Percentiles rank a stretch among this genome's conserved stretches.
Evolutionary conservation across 2,329 filamentous ascomycete species (phyloP).

Genomic region (Aspergillus spinulosporus): DNA sequence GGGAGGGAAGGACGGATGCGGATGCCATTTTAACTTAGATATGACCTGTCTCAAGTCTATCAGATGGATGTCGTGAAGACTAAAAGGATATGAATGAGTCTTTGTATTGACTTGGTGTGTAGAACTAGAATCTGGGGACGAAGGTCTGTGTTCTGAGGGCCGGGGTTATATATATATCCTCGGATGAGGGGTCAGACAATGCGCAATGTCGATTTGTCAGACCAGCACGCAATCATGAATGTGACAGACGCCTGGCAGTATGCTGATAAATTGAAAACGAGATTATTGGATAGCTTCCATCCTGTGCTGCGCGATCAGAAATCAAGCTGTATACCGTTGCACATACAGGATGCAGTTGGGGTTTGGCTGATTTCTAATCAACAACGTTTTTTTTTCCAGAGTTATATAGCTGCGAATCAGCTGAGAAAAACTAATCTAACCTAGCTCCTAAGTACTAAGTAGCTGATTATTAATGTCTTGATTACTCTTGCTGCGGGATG

Average conservation of each 20-base stretch:
- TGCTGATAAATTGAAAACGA: conserved; percentile 33
- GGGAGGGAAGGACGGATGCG: conserved; percentile 29
- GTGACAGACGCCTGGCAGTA: conserved; percentile 19
- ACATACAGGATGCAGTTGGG: not conserved
- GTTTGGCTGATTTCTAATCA: conserved; percentile 6
- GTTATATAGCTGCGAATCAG: not conserved
- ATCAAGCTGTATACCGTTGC: not conserved
- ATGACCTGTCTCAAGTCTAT: not conserved
- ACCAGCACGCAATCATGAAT: conserved; percentile 34
- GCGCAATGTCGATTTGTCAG: conserved; percentile 31
- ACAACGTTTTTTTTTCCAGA: too few relatives aligned
- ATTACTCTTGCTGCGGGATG: too few relatives aligned
- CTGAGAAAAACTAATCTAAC: too few relatives aligned
- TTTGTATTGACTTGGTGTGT: too few relatives aligned
- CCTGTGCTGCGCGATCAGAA: not conserved
- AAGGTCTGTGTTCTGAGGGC: not conserved
- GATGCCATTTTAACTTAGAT: conserved; percentile 28
- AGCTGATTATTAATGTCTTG: too few relatives aligned
- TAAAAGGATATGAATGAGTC: too few relatives aligned
- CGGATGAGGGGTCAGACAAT: not conserved
- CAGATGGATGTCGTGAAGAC: not conserved
- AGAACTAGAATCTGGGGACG: not conserved
- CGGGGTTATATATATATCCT: not conserved
- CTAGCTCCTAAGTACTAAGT: too few relatives aligned
- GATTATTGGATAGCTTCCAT: conserved; percentile 3